Percentiles rank a stretch among this genome's conserved stretches.
Evolutionary conservation across 2,329 filamentous ascomycete genomes (phyloP).

Genomic region (Claviceps quebecensis): DNA sequence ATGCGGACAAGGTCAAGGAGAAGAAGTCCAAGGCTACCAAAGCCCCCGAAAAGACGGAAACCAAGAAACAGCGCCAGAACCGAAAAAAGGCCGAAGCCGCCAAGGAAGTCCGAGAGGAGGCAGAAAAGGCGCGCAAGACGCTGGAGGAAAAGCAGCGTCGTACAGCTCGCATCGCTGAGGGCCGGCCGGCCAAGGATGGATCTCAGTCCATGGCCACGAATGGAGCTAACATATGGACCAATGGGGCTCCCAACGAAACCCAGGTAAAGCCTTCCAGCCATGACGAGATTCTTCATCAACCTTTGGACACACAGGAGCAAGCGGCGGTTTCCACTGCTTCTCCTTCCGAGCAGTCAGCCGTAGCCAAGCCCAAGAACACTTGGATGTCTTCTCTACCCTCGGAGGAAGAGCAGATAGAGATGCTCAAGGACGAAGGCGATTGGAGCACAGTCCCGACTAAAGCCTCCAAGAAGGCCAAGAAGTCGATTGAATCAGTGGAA

Average conservation of each 20-base stretch:
- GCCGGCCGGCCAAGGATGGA: conserved; percentile 71
- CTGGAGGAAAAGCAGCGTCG: conserved; percentile 74
- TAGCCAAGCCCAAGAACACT: conserved; percentile 21
- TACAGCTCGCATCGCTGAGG: conserved; percentile 66
- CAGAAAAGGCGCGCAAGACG: conserved; percentile 63
- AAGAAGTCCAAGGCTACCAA: conserved; percentile 49
- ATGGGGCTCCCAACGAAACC: conserved; percentile 20
- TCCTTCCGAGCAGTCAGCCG: conserved; percentile 19
- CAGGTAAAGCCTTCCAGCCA: conserved; percentile 20
- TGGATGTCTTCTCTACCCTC: conserved; percentile 41
- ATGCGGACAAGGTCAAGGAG: conserved; percentile 47
- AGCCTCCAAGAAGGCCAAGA: conserved; percentile 30
- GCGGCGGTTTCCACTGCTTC: conserved; percentile 11
- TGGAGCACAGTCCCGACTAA: conserved; percentile 47
- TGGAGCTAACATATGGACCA: conserved; percentile 28
- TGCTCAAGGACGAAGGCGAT: conserved; percentile 35
- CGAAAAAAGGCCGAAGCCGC: conserved; percentile 73
- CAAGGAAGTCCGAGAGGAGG: conserved; percentile 60
- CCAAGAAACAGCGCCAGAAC: conserved; percentile 94
- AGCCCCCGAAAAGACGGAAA: conserved; percentile 55
- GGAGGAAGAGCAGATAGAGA: conserved; percentile 48
- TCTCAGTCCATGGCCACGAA: conserved; percentile 39
- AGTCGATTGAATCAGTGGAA: conserved; percentile 21
- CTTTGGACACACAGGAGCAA: conserved; percentile 44
- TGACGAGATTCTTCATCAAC: conserved; percentile 23